Evolutionary conservation across 106 monocot genomes (phyloP), one percentile per base, ranked within the genome.

Genomic region (Dendrobium nobile): DNA sequence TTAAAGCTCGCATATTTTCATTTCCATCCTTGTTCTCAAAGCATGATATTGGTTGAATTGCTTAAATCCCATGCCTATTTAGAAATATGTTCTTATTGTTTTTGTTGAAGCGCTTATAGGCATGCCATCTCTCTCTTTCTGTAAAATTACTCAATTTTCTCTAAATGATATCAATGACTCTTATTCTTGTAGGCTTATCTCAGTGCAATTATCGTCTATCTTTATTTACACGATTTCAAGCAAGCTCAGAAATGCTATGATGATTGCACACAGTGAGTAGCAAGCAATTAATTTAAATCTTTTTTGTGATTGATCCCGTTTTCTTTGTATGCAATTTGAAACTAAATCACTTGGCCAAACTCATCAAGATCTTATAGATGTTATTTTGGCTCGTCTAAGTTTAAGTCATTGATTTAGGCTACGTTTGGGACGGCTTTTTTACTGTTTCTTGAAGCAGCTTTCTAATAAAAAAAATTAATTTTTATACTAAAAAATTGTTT

Each of bases 211-310:
- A 83, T 98, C 75, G 85, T 98, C 54, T 95, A 95, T 58, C 98
- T 98, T 44, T 98, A 95, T 87, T 88, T 87, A 33, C 92, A 98
- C 87, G 98, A 98, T 88, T 98, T 98, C 82, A 83, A 80, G 55
- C 92, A 98, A 88, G 98, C 98, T 80, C 88, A 88, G 77, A 98
- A 93, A 59, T 98, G 98, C 84, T 95, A 98, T 77, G 89, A 98
- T 84, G 98, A 98, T 68, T 98, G 98, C 73, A 91, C 94, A 45
- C 89, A 95, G 98, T 98, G 82, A 92, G 91, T 92, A 43, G 45
- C 70, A 70, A 16, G 3, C 64, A 70, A 28, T 19, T 15, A 41
- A 77, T 65, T 75, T 67, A 41, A 51, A 15, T 3, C 27, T 4
- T 55, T 5, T 61, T 61, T 61, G n/a, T 1, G 51, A 51, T 51